A percentile compares a stretch with the other conserved stretches of the same genome.
These are phyloP conservation scores for Leccinum variicolor DNA, from an alignment of 768 basidiomycete species.

Conservation along the genomic window DNA sequence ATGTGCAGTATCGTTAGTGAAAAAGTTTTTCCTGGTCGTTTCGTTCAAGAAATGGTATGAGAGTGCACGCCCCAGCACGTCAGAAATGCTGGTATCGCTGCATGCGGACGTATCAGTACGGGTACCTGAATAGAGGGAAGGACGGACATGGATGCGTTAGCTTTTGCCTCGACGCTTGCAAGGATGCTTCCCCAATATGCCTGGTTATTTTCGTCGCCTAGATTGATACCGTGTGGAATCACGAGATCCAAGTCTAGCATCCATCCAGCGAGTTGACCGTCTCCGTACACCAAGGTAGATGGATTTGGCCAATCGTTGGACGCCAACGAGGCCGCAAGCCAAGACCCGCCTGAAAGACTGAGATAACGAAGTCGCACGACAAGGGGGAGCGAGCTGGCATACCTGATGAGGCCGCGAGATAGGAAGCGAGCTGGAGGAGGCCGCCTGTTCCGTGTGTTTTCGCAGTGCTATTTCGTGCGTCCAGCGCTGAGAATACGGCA, in stretches of 20 bases:
- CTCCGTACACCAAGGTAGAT: slow-evolving; percentile 58
- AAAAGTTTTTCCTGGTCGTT: slow-evolving; percentile 56
- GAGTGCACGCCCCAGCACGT: slow-evolving; percentile 62
- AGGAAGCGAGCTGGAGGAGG: slow-evolving; percentile 66
- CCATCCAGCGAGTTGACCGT: slow-evolving; percentile 51
- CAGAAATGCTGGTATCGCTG: slow-evolving; percentile 63
- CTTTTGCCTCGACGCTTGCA: slow-evolving; percentile 55
- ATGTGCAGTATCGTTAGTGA: slow-evolving; percentile 54
- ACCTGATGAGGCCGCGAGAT: slow-evolving; percentile 68
- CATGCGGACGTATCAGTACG: neutral
- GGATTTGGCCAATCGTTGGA: slow-evolving; percentile 63
- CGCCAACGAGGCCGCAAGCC: slow-evolving; percentile 60
- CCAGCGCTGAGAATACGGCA: slow-evolving; percentile 53
- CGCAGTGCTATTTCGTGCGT: slow-evolving; percentile 57
- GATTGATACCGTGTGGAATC: slow-evolving; percentile 48
- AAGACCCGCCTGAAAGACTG: slow-evolving; percentile 51
- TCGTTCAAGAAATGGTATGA: slow-evolving; percentile 73
- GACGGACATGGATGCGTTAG: slow-evolving; percentile 49
- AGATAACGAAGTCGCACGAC: neutral
- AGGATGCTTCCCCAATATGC: slow-evolving; percentile 53
- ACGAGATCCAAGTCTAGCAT: slow-evolving; percentile 53
- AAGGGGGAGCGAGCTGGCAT: slow-evolving; percentile 9
- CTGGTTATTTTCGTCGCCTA: slow-evolving; percentile 46
- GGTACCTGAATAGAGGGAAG: neutral
- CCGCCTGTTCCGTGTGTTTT: slow-evolving; percentile 62